Evolutionary conservation across 1,284 basidiomycete genomes (phyloP).

Genomic region (Cryptococcus neoformans): DNA sequence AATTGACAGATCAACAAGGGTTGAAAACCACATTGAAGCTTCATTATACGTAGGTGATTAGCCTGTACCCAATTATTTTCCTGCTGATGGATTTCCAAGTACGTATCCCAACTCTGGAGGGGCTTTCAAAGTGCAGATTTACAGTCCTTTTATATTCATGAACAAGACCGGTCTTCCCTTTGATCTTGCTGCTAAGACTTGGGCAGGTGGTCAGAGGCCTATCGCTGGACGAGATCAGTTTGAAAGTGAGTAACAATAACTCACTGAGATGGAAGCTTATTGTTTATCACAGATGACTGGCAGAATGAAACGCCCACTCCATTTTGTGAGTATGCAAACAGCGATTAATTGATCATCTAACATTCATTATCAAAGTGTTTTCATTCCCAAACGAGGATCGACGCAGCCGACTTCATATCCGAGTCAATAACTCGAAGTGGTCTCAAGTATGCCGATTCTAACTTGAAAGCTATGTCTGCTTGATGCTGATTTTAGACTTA

Average conservation of each 20-base stretch:
- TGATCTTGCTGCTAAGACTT: constrained; percentile 66
- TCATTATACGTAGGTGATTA: constrained; percentile 72
- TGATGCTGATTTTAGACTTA: constrained; percentile 33
- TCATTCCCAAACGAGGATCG: constrained; percentile 76
- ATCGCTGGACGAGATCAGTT: constrained; percentile 72
- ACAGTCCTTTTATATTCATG: constrained; percentile 85
- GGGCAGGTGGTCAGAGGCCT: constrained; percentile 69
- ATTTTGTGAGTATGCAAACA: constrained; percentile 61
- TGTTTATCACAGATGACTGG: constrained; percentile 53
- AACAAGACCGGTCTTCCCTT: constrained; percentile 94
- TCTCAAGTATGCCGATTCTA: constrained; percentile 61
- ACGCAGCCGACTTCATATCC: constrained; percentile 80
- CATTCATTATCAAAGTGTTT: constrained; percentile 60
- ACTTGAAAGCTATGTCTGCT: constrained; percentile 8
- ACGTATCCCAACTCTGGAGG: constrained; percentile 89
- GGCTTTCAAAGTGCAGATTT: constrained; percentile 98
- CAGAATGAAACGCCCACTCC: constrained; percentile 60
- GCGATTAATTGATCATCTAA: not conserved
- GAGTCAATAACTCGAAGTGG: constrained; percentile 84
- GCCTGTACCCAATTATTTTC: too few relatives aligned
- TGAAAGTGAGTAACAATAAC: constrained; percentile 22
- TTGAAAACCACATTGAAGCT: constrained; percentile 78
- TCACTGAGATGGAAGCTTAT: not conserved
- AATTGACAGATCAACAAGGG: constrained; percentile 70
- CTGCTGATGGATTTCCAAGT: constrained; percentile 46